Percentiles rank a stretch among this genome's conserved stretches.
Conservation (phyloP, 805 yeast species). For the Wickerhamiella dianesei region DNA sequence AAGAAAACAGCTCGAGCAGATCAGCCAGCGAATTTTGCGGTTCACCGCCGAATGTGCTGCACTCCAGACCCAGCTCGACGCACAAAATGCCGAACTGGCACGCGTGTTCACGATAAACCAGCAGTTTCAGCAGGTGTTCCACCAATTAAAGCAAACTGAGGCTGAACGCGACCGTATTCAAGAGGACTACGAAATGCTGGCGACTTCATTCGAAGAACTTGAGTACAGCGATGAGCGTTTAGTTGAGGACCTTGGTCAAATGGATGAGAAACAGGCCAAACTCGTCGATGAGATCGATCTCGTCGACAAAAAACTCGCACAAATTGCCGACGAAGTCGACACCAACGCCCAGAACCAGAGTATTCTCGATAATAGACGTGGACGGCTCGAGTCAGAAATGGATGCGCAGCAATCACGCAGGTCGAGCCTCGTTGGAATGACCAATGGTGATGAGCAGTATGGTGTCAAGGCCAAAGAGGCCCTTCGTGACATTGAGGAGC, state of each 20-base stretch:
- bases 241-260: background rate
- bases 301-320: constrained; percentile 28
- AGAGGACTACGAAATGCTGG: constrained; percentile 3
- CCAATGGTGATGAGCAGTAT: background rate
- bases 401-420: constrained; percentile 7
- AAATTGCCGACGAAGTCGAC: constrained; percentile 2
- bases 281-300: constrained; percentile 1
- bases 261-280: background rate
- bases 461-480: background rate
- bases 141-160: constrained; percentile 44
- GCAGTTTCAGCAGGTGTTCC: constrained; percentile 60
- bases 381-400: constrained; percentile 9
- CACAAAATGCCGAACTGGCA: constrained; percentile 46
- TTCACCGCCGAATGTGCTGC: constrained; percentile 37
- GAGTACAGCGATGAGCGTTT: constrained; percentile 2
- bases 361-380: constrained; percentile 8
- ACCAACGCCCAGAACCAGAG: constrained; percentile 3
- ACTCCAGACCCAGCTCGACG: constrained; percentile 38
- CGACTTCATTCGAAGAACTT: constrained; percentile 2
- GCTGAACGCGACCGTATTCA: constrained; percentile 19
- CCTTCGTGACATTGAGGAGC: constrained; percentile 1
- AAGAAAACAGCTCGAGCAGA: constrained; percentile 32
- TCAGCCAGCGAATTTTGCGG: constrained; percentile 32
- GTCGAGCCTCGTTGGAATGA: background rate
- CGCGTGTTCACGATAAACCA: constrained; percentile 61